Base-by-base conservation (phyloP, 345 rosid species). In the Conringia planisiliqua region DNA sequence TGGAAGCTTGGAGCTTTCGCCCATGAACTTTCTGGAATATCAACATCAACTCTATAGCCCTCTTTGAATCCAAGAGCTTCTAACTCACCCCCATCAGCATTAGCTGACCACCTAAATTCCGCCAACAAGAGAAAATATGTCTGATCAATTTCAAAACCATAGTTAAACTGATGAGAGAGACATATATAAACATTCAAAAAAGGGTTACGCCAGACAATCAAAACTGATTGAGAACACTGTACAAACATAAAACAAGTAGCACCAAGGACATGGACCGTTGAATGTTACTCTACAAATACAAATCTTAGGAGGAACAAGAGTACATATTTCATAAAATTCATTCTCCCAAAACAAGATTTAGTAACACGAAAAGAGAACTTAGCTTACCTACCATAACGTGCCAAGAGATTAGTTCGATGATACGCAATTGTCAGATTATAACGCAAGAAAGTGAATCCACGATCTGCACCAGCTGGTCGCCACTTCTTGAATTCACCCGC, bases 311-410 rank as follows among this genome's bases (percentile, higher is more conserved):
- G 51, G 35, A 62, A 40, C 20, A 61, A 64, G 56, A 22, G 24
- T 22, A 2, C 24, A 1, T 22, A 22, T 22, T 22, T 1, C 24
- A 22, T 22, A 22, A 22, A 22, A 22, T 22, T 22, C 1, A 22
- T 22, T 22, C 24, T 22, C 24, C 24, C 24, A 30, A 60, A 50
- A 50, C 35, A 13, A 51, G 10, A 40, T 16, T 22, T 1, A 54
- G 1, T 1, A 17, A 65, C 22, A 69, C 20, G 1, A 65, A 47
- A 4, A 11, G 22, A 5, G 66, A 69, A 54, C 68, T 55, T 55
- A 86, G 85, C 97, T 87, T 88, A 95, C 99, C 99, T 95, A 88
- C 90, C 92, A 61, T 95, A 90, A 38, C 86, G 96, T 4, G 86
- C 96, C 83, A 92, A 77, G 17, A 95, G 96, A 85, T 90, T 95